Evolutionary conservation across 2,329 filamentous ascomycete genomes (phyloP).

Genomic region (Microsporum audouinii): DNA sequence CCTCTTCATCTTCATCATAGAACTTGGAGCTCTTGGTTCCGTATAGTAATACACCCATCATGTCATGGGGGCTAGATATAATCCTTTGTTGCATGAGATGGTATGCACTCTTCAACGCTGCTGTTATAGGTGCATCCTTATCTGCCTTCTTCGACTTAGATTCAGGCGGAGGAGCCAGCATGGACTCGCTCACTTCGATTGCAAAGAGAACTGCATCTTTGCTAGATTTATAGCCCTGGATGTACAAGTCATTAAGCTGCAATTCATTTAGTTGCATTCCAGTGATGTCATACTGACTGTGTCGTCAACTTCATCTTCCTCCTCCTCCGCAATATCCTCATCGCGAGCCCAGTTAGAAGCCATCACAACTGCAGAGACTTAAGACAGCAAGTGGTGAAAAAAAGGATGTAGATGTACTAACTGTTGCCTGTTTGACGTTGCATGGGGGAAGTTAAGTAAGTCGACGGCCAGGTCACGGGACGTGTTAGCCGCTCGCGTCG

Average conservation of each 20-base stretch:
- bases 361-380: neutral
- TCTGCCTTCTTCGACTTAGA: slow-evolving; percentile 63
- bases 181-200: slow-evolving; percentile 80
- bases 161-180: slow-evolving; percentile 58
- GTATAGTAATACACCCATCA: slow-evolving; percentile 92
- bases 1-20: slow-evolving; percentile 51
- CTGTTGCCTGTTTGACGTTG: neutral
- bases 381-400: neutral
- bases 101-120: slow-evolving; percentile 87
- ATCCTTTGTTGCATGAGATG: slow-evolving; percentile 96
- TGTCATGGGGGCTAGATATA: slow-evolving; percentile 89
- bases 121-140: slow-evolving; percentile 64
- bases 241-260: neutral
- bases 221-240: slow-evolving; percentile 72
- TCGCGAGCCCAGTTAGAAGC: slow-evolving; percentile 22
- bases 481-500: neutral
- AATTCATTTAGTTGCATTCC: neutral
- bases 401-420: neutral
- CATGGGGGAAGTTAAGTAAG: too few relatives aligned
- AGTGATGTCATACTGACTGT: slow-evolving; percentile 27
- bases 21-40: slow-evolving; percentile 79
- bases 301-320: slow-evolving; percentile 39
- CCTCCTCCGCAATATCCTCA: slow-evolving; percentile 29
- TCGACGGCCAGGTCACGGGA: neutral
- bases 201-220: slow-evolving; percentile 98